A percentile compares a stretch with the other conserved stretches of the same genome.
These are phyloP conservation scores for Lumnitzera littorea DNA, from an alignment of 345 rosid genomes.

Conservation along the genomic window DNA sequence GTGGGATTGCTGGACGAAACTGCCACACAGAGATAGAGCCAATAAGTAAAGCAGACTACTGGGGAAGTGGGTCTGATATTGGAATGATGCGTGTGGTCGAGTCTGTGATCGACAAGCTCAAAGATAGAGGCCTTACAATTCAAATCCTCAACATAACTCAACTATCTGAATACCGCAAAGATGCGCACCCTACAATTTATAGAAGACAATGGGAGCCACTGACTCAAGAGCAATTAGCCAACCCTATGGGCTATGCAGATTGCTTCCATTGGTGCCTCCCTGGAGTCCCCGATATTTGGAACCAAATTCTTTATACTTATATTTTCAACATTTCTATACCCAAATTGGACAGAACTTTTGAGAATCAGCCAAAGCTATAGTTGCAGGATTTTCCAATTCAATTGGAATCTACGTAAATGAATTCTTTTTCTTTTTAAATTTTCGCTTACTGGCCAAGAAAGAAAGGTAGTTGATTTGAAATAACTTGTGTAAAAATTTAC, in stretches of 20 bases:
- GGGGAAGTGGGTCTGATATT: constrained; percentile 41
- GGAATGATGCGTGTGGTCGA: constrained; percentile 49
- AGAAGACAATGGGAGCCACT: constrained; percentile 66
- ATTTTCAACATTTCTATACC: constrained; percentile 14
- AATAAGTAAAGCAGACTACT: constrained; percentile 39
- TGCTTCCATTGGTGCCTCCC: constrained; percentile 96
- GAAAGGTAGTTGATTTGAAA: too few relatives aligned
- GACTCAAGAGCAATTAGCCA: constrained; percentile 33
- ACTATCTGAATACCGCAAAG: constrained; percentile 72
- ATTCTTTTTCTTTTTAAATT: background rate
- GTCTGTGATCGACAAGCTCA: constrained; percentile 28
- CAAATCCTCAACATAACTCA: constrained; percentile 71
- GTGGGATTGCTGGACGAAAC: constrained; percentile 34
- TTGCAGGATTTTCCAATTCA: too few relatives aligned
- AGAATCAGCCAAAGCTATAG: background rate
- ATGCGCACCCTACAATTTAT: constrained; percentile 65
- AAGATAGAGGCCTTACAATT: constrained; percentile 39
- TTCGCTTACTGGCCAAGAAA: too few relatives aligned
- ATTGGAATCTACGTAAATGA: background rate
- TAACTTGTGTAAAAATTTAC: too few relatives aligned
- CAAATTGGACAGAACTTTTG: constrained; percentile 1
- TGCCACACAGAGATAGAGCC: constrained; percentile 57
- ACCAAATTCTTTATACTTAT: constrained; percentile 64
- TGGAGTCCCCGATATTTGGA: constrained; percentile 94
- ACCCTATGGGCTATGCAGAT: constrained; percentile 66